Evolutionary conservation across 1,284 basidiomycete species (phyloP).

Genomic region (Rhodofomes roseus): DNA sequence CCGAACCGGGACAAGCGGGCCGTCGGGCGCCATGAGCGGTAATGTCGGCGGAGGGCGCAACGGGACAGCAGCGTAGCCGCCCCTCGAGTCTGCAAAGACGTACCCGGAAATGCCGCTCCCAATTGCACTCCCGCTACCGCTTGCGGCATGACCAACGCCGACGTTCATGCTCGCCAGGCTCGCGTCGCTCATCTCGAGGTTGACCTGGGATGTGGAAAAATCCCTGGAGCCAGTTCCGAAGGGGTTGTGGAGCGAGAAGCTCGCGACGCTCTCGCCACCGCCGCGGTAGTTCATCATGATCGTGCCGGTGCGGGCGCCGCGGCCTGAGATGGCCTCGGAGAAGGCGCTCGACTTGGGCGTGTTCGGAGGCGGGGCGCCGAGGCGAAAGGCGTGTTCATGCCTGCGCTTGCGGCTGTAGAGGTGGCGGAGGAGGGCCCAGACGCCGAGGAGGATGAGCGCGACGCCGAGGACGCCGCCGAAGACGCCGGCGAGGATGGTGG

Average conservation of each 20-base stretch:
- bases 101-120: neutral
- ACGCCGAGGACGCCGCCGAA: constrained; percentile 20
- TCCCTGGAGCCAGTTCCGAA: neutral
- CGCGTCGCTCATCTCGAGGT: neutral
- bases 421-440: constrained; percentile 15
- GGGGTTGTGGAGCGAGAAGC: neutral
- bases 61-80: neutral
- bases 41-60: neutral
- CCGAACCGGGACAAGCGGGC: neutral
- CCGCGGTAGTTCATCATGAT: neutral
- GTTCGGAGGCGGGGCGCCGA: constrained; percentile 17
- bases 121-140: neutral
- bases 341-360: constrained; percentile 5
- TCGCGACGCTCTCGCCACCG: neutral
- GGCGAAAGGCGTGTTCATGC: constrained; percentile 20
- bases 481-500: constrained; percentile 19
- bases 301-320: neutral
- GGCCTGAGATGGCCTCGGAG: constrained; percentile 1
- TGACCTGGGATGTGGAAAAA: neutral
- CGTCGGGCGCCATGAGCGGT: neutral
- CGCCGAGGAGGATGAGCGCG: constrained; percentile 9
- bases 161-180: neutral
- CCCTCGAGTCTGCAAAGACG: neutral
- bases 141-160: neutral
- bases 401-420: constrained; percentile 12